Base-by-base conservation (phyloP, 2,329 filamentous ascomycete species). In the Lasiodiplodia sp. region DNA sequence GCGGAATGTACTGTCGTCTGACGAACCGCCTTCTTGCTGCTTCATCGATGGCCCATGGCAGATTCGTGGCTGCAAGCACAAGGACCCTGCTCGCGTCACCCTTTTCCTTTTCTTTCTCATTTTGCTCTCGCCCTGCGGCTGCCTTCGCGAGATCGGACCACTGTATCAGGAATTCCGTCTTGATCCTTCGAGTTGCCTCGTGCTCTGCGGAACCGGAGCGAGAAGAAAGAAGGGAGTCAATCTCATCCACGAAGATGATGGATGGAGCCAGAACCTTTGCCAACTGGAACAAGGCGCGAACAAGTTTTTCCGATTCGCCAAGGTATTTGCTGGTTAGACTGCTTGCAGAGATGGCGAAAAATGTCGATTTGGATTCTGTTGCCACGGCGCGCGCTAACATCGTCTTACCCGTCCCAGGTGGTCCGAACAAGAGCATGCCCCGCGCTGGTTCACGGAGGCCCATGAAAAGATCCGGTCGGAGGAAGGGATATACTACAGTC, bases 201-300 rank as follows among this genome's bases (percentile, higher is more conserved):
- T 98, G 92, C 76, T 98, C 96, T 1, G 92, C 91, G 3, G 90
- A 90, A 0, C 93, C 92, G 7, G 91, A 92, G 64, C 96, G 86
- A 18, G 94, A 89, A 0, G 94, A 97, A 0, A 99, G 86, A 0
- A 99, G 83, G 0, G 94, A 97, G 78, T 99, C 96, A 71, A 99
- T 99, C 78, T 99, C 96, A 75, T 99, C 96, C 4, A 99, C 94
- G 73, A 99, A 99, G 69, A 99, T 98, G 77, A 99, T 98, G 70
- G 92, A 96, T 0, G 96, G 96, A 0, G 96, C 94, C 55, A 98
- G 86, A 44, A 89, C 86, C 78, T 96, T 96, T 5, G 96, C 94
- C n/a, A 98, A 83, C 0, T 89, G 88, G 78, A 99, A 99, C 0
- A 99, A 84, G 3, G 96, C 96, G 44, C 94, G 89, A 2, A 99